Conservation (phyloP, 192 early-diverging fungal species). For the Haplosporangium gracile region DNA sequence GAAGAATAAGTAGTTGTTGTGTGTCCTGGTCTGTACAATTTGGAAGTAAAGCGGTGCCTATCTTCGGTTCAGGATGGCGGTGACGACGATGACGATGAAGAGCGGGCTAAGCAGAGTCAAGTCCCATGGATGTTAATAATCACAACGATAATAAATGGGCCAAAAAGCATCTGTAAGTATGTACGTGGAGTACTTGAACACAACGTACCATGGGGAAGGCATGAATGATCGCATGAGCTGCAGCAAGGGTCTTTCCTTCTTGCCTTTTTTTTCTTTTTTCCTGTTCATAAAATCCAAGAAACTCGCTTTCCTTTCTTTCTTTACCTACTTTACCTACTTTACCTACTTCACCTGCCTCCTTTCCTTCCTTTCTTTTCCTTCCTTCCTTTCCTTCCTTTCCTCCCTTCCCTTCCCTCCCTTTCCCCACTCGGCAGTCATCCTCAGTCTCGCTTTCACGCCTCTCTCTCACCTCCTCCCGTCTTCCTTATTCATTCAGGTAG, state of each 20-base stretch:
- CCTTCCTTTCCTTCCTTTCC: neutral
- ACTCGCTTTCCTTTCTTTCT: neutral
- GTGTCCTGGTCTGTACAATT: neutral
- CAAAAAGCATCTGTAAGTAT: neutral
- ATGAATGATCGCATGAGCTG: neutral
- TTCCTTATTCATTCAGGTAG: neutral
- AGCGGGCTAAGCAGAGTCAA: neutral
- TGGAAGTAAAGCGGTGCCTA: neutral
- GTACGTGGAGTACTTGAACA: neutral
- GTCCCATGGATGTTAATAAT: neutral
- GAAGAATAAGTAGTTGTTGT: slow-evolving; percentile 24
- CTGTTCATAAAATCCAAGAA: too few relatives aligned
- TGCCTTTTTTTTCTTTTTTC: neutral
- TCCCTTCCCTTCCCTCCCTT: slow-evolving; percentile 2
- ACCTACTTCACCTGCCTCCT: neutral
- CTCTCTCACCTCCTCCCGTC: neutral
- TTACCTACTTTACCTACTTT: neutral
- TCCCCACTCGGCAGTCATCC: neutral
- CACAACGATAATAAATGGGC: neutral
- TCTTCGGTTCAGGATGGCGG: neutral
- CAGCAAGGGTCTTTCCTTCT: neutral
- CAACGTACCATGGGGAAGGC: neutral
- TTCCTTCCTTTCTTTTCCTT: neutral
- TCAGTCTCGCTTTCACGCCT: neutral
- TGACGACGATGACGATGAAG: neutral